A percentile compares a stretch with the other conserved stretches of the same genome.
These are phyloP conservation scores for Aspergillus sclerotioniger DNA, from an alignment of 495 filamentous ascomycete genomes.

Conservation along the genomic window DNA sequence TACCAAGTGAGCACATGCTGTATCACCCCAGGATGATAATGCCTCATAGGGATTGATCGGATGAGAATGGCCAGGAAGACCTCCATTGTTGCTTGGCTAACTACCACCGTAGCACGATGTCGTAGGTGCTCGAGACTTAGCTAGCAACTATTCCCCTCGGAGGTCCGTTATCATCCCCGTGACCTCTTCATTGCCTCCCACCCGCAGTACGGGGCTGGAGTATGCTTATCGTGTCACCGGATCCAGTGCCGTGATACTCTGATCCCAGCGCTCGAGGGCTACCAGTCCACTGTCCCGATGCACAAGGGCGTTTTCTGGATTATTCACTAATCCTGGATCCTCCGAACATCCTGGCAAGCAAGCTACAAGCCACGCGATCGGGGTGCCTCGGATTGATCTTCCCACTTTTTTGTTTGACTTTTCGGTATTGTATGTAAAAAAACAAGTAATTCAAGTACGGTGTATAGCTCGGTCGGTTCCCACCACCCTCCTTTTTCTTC, in stretches of 20 bases:
- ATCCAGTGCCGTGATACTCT: not conserved
- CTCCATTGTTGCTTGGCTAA: not conserved
- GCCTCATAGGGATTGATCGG: constrained; percentile 8
- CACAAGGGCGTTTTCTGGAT: constrained; percentile 5
- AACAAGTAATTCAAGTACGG: not conserved
- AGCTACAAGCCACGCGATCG: constrained; percentile 9
- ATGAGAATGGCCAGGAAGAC: not conserved
- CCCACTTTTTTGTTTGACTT: not conserved
- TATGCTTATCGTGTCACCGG: constrained; percentile 7
- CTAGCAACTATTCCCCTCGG: not conserved
- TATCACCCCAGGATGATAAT: constrained; percentile 7
- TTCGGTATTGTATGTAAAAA: constrained; percentile 7
- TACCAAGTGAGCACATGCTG: constrained; percentile 12
- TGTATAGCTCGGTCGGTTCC: constrained; percentile 6
- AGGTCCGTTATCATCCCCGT: not conserved
- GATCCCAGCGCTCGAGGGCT: not conserved
- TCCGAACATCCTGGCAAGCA: constrained; percentile 1
- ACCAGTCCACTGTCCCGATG: not conserved
- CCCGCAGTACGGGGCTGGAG: not conserved
- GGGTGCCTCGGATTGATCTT: not conserved
- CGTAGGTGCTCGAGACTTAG: too few species aligned
- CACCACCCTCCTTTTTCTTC: constrained; percentile 8
- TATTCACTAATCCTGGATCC: constrained; percentile 6
- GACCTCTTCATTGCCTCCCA: not conserved
- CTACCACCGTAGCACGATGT: constrained; percentile 5